These are phyloP conservation scores for Lasiosphaeria ovina DNA, from an alignment of 495 filamentous ascomycete species.

Conservation along the genomic window DNA sequence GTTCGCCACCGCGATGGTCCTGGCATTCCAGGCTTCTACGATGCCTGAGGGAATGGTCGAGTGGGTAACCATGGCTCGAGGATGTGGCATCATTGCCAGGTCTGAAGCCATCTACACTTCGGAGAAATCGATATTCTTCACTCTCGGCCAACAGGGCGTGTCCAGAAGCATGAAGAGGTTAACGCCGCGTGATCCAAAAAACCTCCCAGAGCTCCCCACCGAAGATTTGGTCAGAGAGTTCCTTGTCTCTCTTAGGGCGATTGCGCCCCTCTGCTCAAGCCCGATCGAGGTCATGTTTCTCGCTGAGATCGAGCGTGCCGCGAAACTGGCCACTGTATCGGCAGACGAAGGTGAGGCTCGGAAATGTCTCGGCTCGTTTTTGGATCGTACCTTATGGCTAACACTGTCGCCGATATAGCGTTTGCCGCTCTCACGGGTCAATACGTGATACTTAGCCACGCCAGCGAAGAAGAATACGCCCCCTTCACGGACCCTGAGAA, in stretches of 20 bases:
- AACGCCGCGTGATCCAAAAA: constrained; percentile 1
- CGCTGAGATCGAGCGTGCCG: constrained; percentile 25
- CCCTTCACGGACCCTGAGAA: constrained; percentile 45
- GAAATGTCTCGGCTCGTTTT: not conserved
- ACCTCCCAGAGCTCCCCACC: constrained; percentile 12
- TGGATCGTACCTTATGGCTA: not conserved
- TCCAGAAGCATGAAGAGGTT: constrained; percentile 19
- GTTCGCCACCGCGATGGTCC: constrained; percentile 49
- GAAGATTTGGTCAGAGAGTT: constrained; percentile 29
- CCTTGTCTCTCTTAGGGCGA: constrained; percentile 24
- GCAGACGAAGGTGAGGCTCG: constrained; percentile 25
- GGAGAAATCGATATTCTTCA: constrained; percentile 40
- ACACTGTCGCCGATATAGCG: constrained; percentile 13
- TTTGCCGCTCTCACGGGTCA: constrained; percentile 21
- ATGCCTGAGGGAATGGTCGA: constrained; percentile 55
- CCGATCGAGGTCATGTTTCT: constrained; percentile 26
- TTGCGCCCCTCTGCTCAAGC: constrained; percentile 28
- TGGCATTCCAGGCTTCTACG: constrained; percentile 54
- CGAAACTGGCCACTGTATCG: constrained; percentile 17
- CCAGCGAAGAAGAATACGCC: constrained; percentile 42
- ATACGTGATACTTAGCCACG: constrained; percentile 19
- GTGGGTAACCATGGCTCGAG: constrained; percentile 55
- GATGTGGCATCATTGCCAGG: constrained; percentile 46
- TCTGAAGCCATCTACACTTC: constrained; percentile 27
- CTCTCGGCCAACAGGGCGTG: constrained; percentile 30